phyloP scores from a whole-genome alignment of 169 alveolate species.

The Plasmodium coatneyi region DNA sequence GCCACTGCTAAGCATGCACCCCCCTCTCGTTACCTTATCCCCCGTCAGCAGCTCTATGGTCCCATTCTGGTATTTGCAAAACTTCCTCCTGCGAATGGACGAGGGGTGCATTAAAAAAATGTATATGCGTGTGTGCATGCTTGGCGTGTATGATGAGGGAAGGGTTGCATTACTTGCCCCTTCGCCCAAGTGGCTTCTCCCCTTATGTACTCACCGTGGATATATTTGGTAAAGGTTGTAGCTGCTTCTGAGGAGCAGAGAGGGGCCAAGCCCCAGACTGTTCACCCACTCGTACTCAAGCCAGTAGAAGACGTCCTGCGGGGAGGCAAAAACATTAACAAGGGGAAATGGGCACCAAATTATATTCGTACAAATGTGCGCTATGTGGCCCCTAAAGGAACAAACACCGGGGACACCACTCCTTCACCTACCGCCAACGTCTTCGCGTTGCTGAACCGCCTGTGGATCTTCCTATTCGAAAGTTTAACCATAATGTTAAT shows the following conservation, averaged over 20 bases:
- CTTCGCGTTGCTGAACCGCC: conserved; percentile 15
- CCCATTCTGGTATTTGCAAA: conserved; percentile 60
- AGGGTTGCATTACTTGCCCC: neutral
- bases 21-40: conserved; percentile 31
- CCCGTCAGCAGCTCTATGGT: conserved; percentile 56
- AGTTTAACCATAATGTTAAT: conserved; percentile 51
- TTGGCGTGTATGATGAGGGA: neutral
- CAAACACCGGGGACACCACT: neutral
- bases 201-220: conserved; percentile 18
- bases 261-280: conserved; percentile 1
- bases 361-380: neutral
- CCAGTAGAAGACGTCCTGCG: conserved; percentile 65
- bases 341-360: neutral
- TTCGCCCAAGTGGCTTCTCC: neutral
- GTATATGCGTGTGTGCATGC: neutral
- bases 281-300: conserved; percentile 47
- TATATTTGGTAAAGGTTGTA: conserved; percentile 37
- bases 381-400: neutral
- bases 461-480: conserved; percentile 48
- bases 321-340: neutral
- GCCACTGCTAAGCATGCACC: neutral
- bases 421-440: conserved; percentile 24
- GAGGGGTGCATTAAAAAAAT: neutral
- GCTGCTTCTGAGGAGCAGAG: conserved; percentile 19
- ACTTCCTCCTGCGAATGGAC: conserved; percentile 30